These are phyloP conservation scores for Penicillium corylophilum DNA, from an alignment of 2,329 filamentous ascomycete species.

Conservation along the genomic window DNA sequence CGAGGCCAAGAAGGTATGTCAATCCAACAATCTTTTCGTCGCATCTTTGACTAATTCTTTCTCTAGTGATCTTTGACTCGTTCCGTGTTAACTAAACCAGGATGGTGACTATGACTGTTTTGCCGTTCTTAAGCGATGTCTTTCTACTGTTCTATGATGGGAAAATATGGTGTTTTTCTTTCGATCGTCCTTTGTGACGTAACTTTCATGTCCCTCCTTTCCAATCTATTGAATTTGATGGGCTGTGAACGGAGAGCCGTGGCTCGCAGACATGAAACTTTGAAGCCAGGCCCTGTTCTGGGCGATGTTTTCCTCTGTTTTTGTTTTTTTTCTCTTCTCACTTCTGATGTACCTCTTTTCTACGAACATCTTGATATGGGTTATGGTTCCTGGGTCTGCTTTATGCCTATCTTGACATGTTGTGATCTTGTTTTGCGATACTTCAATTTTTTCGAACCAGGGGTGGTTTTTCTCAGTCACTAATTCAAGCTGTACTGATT, in stretches of 20 bases:
- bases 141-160: conserved; percentile 14
- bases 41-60: neutral
- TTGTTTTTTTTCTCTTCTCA: neutral
- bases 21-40: neutral
- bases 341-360: conserved; percentile 18
- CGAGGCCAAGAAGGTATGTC: conserved; percentile 46
- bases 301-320: neutral
- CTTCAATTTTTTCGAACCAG: neutral
- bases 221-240: conserved; percentile 4
- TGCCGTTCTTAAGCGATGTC: conserved; percentile 25
- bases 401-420: too few relatives aligned
- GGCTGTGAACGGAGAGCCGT: neutral
- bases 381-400: neutral
- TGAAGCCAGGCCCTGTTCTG: neutral
- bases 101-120: conserved; percentile 10
- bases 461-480: neutral
- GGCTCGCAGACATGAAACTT: neutral
- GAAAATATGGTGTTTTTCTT: conserved; percentile 25
- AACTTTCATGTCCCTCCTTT: conserved; percentile 9
- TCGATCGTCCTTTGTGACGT: conserved; percentile 9
- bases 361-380: neutral
- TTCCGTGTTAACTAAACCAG: conserved; percentile 36
- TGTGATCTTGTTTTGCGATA: too few relatives aligned
- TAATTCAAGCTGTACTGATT: neutral
- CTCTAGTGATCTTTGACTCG: conserved; percentile 36